Base-by-base conservation (phyloP, 73 alveolate species). In the Halteria grandinella region DNA sequence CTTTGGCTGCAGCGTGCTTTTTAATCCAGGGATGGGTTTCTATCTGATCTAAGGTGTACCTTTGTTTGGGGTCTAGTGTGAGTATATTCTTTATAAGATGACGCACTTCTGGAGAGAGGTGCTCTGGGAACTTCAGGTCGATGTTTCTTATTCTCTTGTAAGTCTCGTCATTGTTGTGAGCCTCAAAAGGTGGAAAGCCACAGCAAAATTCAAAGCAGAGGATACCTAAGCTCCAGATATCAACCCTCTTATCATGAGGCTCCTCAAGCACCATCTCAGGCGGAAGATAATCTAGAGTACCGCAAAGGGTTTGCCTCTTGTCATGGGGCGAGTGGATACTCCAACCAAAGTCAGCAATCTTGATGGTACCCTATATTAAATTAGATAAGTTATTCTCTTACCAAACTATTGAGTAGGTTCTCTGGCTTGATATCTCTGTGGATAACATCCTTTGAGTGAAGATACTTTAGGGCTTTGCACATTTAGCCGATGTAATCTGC, bases 371-470 rank as follows among this genome's bases (percentile, higher is more conserved):
- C 63, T 81, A 57, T 24, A 53, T 53, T 18, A 33, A 25, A 5
- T 57, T 29, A 57, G 64, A 71, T 4, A 17, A 17, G n/a, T n/a
- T 11, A 53, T 25, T 53, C 8, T 17, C 28, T 24, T 57, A 57
- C 78, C 77, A 72, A 55, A 39, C 92, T 45, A 66, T 89, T 81
- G 36, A 95, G 86, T 49, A 95, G 84, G 83, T 95, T 95, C 74
- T 95, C 99, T 1, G 99, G 99, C 69, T 95, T 95, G 45, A 95
- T 85, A 69, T 95, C 99, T 85, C 99, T 70, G 60, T 95, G 99
- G 63, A 96, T 90, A 7, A 95, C 94, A 53, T 95, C 91, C 82
- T 71, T 72, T 24, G 87, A 76, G 62, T 95, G 99, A 27, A 95
- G 79, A 77, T 95, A 95, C 45, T 89, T 89, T n/a, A 95, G 41